These are phyloP conservation scores for Neurospora pannonica DNA, from an alignment of 495 filamentous ascomycete species.

Conservation along the genomic window DNA sequence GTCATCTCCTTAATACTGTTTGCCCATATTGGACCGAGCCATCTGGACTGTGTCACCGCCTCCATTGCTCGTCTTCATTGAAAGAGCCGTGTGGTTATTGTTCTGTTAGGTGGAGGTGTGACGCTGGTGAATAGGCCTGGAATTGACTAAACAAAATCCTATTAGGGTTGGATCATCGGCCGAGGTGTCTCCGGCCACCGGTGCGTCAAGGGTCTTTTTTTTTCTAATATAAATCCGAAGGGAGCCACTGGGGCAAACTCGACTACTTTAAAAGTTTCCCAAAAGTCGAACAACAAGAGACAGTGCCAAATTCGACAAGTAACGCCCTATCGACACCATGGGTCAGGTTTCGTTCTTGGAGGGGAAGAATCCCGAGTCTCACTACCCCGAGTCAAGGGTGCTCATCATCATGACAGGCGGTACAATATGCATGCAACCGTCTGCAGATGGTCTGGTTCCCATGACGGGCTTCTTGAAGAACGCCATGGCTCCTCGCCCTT, in stretches of 20 bases:
- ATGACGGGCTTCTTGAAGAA: slow-evolving; percentile 74
- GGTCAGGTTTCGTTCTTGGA: slow-evolving; percentile 16
- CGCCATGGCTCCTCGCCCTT: slow-evolving; percentile 73
- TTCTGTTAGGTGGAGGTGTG: neutral
- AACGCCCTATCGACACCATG: slow-evolving; percentile 11
- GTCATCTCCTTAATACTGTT: neutral
- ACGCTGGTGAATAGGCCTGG: neutral
- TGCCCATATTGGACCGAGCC: neutral
- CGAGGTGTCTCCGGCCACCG: neutral
- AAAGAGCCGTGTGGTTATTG: neutral
- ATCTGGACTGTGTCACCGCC: neutral
- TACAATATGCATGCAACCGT: slow-evolving; percentile 88
- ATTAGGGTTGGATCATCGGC: neutral
- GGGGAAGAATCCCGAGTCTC: slow-evolving; percentile 16
- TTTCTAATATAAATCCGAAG: neutral
- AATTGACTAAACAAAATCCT: neutral
- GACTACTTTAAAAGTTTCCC: neutral
- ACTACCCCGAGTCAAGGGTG: slow-evolving; percentile 63
- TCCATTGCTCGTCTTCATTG: neutral
- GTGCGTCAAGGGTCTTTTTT: neutral
- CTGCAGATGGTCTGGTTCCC: slow-evolving; percentile 55
- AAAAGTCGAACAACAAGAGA: neutral
- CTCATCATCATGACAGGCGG: slow-evolving; percentile 91
- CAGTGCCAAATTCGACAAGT: neutral
- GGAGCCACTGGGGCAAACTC: neutral